These are phyloP conservation scores for Tylopilus sp. DNA, from an alignment of 768 basidiomycete genomes.

Conservation along the genomic window DNA sequence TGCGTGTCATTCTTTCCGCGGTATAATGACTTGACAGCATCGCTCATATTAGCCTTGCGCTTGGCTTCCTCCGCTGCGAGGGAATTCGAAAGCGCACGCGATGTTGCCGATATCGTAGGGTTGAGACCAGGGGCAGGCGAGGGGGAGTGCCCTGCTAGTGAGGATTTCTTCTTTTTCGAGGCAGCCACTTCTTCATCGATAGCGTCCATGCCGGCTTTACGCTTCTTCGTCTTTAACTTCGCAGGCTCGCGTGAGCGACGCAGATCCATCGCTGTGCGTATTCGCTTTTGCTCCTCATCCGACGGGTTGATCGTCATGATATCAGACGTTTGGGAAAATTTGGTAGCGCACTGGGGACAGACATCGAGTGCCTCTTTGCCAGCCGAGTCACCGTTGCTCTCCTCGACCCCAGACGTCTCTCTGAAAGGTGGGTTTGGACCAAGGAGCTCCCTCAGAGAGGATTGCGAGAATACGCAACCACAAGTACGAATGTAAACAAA, in stretches of 20 bases:
- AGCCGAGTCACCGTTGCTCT: conserved; percentile 22
- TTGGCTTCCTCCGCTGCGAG: conserved; percentile 81
- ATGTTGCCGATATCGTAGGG: conserved; percentile 52
- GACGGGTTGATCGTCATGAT: conserved; percentile 67
- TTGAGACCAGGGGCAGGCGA: conserved; percentile 36
- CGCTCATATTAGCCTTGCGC: conserved; percentile 80
- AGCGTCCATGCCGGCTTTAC: conserved; percentile 47
- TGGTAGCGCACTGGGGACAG: conserved; percentile 75
- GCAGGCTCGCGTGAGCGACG: conserved; percentile 53
- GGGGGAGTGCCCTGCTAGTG: conserved; percentile 9
- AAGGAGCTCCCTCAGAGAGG: conserved; percentile 64
- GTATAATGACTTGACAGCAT: conserved; percentile 82
- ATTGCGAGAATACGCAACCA: conserved; percentile 89
- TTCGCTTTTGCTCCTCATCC: conserved; percentile 57
- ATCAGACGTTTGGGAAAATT: conserved; percentile 57
- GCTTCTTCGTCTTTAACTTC: conserved; percentile 55
- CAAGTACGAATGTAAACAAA: conserved; percentile 86
- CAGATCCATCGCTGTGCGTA: conserved; percentile 54
- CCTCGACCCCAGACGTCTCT: conserved; percentile 21
- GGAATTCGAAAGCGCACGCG: conserved; percentile 64
- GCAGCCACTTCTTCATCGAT: conserved; percentile 26
- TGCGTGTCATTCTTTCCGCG: conserved; percentile 47
- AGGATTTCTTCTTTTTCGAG: conserved; percentile 43
- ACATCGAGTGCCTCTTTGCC: conserved; percentile 45
- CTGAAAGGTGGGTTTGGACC: conserved; percentile 26